phyloP scores from a whole-genome alignment of 2,329 filamentous ascomycete genomes.

The Colletotrichum neosansevieriae region DNA sequence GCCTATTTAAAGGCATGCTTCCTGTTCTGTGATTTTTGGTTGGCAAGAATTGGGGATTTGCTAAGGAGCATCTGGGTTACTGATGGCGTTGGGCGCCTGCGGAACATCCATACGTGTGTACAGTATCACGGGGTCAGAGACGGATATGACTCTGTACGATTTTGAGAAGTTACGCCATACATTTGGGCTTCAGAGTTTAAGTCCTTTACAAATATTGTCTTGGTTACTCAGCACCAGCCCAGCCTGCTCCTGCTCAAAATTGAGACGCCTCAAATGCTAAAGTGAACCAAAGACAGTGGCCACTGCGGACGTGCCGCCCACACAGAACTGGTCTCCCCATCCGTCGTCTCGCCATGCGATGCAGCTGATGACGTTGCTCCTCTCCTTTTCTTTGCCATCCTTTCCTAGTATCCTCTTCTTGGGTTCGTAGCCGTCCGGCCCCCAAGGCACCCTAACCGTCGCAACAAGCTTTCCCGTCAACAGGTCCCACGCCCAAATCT shows the following conservation, averaged over 20 bases:
- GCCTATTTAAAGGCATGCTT: slow-evolving; percentile 2
- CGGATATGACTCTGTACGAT: slow-evolving; percentile 40
- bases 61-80: slow-evolving; percentile 36
- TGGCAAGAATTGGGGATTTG: slow-evolving; percentile 35
- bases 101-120: slow-evolving; percentile 39
- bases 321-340: slow-evolving; percentile 74
- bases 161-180: slow-evolving; percentile 32
- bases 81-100: slow-evolving; percentile 38
- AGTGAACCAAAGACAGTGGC: slow-evolving; percentile 71
- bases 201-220: slow-evolving; percentile 6
- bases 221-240: background rate
- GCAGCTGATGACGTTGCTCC: slow-evolving; percentile 71
- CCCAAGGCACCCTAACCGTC: slow-evolving; percentile 69
- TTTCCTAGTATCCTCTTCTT: slow-evolving; percentile 67
- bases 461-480: slow-evolving; percentile 77
- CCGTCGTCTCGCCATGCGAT: slow-evolving; percentile 73
- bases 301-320: slow-evolving; percentile 72
- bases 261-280: background rate
- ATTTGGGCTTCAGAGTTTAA: slow-evolving; percentile 4
- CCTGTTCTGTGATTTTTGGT: slow-evolving; percentile 37
- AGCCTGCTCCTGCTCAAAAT: background rate
- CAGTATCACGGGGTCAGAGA: slow-evolving; percentile 36
- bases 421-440: slow-evolving; percentile 57
- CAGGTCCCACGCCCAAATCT: slow-evolving; percentile 86
- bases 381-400: slow-evolving; percentile 70